Evolutionary conservation across 768 basidiomycete species (phyloP).

Genomic region (Agaricus blazei): DNA sequence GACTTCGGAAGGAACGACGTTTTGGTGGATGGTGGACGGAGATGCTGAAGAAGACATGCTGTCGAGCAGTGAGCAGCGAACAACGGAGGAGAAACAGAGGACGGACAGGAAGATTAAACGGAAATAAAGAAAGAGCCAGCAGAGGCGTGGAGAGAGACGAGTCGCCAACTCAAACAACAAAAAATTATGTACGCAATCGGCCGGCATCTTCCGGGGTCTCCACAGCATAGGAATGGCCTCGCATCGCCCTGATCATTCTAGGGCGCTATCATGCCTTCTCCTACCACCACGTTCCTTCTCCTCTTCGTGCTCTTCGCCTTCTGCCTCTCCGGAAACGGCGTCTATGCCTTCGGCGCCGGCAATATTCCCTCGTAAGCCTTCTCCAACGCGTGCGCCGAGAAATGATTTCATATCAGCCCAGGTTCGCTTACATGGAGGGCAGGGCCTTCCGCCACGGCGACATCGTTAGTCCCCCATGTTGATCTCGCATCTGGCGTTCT

Average conservation of each 20-base stretch:
- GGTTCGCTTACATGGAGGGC: slow-evolving; percentile 84
- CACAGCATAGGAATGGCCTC: background rate
- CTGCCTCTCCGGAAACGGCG: slow-evolving; percentile 51
- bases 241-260: background rate
- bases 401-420: slow-evolving; percentile 23
- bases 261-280: slow-evolving; percentile 23
- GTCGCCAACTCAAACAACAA: slow-evolving; percentile 12
- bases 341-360: slow-evolving; percentile 77
- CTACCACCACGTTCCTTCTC: slow-evolving; percentile 36
- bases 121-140: slow-evolving; percentile 16
- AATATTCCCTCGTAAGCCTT: slow-evolving; percentile 70
- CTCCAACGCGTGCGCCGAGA: slow-evolving; percentile 9
- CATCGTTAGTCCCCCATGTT: slow-evolving; percentile 45
- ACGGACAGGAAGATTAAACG: slow-evolving; percentile 26
- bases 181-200: slow-evolving; percentile 12
- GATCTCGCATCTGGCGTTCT: slow-evolving; percentile 10
- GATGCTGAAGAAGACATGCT: slow-evolving; percentile 33
- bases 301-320: slow-evolving; percentile 47
- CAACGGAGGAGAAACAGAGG: slow-evolving; percentile 22
- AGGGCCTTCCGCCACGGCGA: slow-evolving; percentile 87
- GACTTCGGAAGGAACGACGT: slow-evolving; percentile 87
- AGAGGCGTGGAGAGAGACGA: slow-evolving; percentile 9
- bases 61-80: background rate
- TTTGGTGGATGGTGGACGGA: slow-evolving; percentile 45
- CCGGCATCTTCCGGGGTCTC: slow-evolving; percentile 15